phyloP scores from a whole-genome alignment of 768 basidiomycete genomes.

The Clitopilus hobsonii region DNA sequence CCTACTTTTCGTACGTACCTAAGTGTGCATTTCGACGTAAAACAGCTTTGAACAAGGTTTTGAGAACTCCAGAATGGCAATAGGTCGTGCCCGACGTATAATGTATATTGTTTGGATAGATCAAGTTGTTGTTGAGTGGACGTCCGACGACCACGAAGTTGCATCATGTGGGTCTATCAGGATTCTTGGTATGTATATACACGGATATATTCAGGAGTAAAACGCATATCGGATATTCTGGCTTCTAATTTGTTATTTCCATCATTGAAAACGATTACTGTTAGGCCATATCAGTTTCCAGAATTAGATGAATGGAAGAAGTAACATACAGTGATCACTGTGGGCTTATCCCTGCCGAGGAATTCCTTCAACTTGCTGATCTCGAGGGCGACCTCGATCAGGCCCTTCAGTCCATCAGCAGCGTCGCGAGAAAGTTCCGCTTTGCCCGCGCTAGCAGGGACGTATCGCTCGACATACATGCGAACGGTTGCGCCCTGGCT shows the following conservation, averaged over 20 bases:
- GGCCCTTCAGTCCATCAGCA: slow-evolving; percentile 85
- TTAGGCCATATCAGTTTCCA: not conserved
- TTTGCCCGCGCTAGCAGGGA: slow-evolving; percentile 62
- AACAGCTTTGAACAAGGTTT: too few relatives aligned
- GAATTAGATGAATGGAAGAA: not conserved
- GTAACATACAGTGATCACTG: slow-evolving; percentile 85
- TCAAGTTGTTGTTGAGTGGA: too few relatives aligned
- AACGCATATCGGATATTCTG: too few relatives aligned
- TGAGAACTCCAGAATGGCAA: too few relatives aligned
- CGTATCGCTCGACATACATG: slow-evolving; percentile 93
- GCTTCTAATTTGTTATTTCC: not conserved
- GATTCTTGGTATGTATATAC: not conserved
- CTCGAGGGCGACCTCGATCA: slow-evolving; percentile 92
- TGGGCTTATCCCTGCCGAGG: slow-evolving; percentile 85
- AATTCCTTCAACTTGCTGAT: slow-evolving; percentile 83
- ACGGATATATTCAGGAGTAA: too few relatives aligned
- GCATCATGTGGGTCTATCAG: not conserved
- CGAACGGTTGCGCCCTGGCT: slow-evolving; percentile 95
- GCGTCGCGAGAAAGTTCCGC: slow-evolving; percentile 71
- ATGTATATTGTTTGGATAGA: too few relatives aligned
- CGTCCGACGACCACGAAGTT: too few relatives aligned
- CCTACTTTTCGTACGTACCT: too few relatives aligned
- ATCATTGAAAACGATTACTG: too few relatives aligned
- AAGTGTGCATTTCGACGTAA: too few relatives aligned
- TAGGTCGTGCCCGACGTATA: too few relatives aligned